These are phyloP conservation scores for Metschnikowia borealis DNA, from an alignment of 805 yeast genomes.

Conservation along the genomic window DNA sequence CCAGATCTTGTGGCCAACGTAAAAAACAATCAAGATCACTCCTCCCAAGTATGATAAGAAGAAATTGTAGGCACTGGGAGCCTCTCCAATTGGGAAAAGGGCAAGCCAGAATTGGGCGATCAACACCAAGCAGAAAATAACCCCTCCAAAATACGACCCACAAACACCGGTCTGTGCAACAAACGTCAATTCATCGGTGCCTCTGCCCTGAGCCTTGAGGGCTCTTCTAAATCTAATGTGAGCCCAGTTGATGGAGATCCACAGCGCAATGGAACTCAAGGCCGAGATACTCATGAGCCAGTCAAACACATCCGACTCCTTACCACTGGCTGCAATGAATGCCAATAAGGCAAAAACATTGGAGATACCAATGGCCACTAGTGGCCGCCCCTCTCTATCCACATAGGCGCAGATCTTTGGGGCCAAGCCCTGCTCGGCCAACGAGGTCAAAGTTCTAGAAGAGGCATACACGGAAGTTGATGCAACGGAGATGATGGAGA, in stretches of 20 bases:
- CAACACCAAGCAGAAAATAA: conserved; percentile 32
- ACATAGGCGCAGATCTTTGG: conserved; percentile 62
- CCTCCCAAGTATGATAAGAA: conserved; percentile 46
- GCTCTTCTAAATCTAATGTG: conserved; percentile 65
- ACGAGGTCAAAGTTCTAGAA: conserved; percentile 54
- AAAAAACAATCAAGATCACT: conserved; percentile 41
- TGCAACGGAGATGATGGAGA: conserved; percentile 65
- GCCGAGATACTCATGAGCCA: conserved; percentile 81
- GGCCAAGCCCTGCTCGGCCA: conserved; percentile 63
- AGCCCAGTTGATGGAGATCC: conserved; percentile 70
- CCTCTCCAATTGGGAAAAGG: conserved; percentile 35
- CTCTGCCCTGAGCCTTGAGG: conserved; percentile 47
- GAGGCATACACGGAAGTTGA: conserved; percentile 69
- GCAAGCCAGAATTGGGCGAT: conserved; percentile 44
- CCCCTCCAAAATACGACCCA: conserved; percentile 34
- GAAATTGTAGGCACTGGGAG: conserved; percentile 33
- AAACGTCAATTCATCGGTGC: conserved; percentile 33
- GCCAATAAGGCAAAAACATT: conserved; percentile 54
- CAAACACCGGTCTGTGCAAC: conserved; percentile 35
- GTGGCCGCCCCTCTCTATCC: conserved; percentile 76
- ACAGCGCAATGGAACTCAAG: conserved; percentile 69
- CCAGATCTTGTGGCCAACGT: conserved; percentile 45
- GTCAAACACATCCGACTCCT: conserved; percentile 56
- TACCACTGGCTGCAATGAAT: conserved; percentile 58
- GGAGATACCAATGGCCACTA: conserved; percentile 58